phyloP scores from a whole-genome alignment of 83 land plant genomes.

The Thuja plicata region DNA sequence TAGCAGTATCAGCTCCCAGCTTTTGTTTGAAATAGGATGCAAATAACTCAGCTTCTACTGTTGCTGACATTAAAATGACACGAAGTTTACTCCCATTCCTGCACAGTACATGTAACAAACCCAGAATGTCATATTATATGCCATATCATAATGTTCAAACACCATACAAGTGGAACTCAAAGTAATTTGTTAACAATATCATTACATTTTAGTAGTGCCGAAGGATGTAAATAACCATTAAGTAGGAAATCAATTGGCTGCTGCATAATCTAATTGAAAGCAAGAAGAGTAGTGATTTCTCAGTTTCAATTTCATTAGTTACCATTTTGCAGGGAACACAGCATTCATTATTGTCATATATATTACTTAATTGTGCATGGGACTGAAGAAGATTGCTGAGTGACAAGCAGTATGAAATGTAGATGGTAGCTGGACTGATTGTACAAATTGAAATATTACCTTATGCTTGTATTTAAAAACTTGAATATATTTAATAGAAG shows the following conservation, averaged over 20 bases:
- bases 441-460: background rate
- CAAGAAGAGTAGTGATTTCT: background rate
- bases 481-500: background rate
- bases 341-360: background rate
- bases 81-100: slow-evolving; percentile 21
- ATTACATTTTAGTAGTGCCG: background rate
- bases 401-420: background rate
- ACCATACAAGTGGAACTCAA: background rate
- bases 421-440: background rate
- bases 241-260: background rate
- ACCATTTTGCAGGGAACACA: background rate
- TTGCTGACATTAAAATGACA: slow-evolving; percentile 41
- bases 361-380: background rate
- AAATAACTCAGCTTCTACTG: slow-evolving; percentile 31
- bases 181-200: background rate
- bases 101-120: background rate
- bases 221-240: background rate
- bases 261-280: background rate
- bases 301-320: background rate
- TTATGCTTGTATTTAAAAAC: background rate
- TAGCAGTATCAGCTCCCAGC: slow-evolving; percentile 6
- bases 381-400: background rate
- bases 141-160: background rate
- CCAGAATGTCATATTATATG: background rate
- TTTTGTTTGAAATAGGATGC: slow-evolving; percentile 23